A percentile compares a stretch with the other conserved stretches of the same genome.
These are phyloP conservation scores for Mycocentrospora acerina DNA, from an alignment of 2,329 filamentous ascomycete species.

Conservation along the genomic window DNA sequence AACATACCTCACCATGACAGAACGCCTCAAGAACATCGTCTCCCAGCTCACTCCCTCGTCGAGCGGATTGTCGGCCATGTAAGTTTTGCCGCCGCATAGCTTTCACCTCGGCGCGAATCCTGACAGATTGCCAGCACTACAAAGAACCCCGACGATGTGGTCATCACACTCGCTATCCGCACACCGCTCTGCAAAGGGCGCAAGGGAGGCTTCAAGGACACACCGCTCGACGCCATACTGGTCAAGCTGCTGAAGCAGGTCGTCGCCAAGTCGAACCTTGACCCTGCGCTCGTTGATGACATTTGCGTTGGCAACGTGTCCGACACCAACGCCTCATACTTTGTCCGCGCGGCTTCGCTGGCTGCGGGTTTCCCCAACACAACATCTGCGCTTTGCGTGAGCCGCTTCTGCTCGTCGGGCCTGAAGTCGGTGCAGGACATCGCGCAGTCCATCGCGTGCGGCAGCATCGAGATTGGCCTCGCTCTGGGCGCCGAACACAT, in stretches of 20 bases:
- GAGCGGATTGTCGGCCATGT: conserved; percentile 75
- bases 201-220: conserved; percentile 97
- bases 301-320: conserved; percentile 91
- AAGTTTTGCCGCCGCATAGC: conserved; percentile 42
- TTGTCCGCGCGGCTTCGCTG: conserved; percentile 82
- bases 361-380: conserved; percentile 95
- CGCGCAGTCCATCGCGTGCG: conserved; percentile 77
- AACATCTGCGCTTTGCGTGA: conserved; percentile 75
- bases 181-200: conserved; percentile 85
- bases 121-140: conserved; percentile 63
- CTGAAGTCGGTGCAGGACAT: conserved; percentile 96
- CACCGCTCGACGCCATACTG: conserved; percentile 80
- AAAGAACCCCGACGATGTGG: conserved; percentile 93
- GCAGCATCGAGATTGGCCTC: conserved; percentile 83
- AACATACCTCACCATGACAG: conserved; percentile 49
- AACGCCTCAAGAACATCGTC: conserved; percentile 84
- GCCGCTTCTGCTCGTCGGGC: conserved; percentile 97
- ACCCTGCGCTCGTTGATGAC: conserved; percentile 82
- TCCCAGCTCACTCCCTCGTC: conserved; percentile 79
- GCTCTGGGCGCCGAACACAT: conserved; percentile 89
- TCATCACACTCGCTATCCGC: conserved; percentile 89
- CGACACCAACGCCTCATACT: conserved; percentile 85
- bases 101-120: not conserved
- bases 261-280: conserved; percentile 68
- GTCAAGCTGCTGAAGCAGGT: conserved; percentile 75